These are phyloP conservation scores for Eucalyptus polyanthemos DNA, from an alignment of 345 rosid genomes.

Conservation along the genomic window DNA sequence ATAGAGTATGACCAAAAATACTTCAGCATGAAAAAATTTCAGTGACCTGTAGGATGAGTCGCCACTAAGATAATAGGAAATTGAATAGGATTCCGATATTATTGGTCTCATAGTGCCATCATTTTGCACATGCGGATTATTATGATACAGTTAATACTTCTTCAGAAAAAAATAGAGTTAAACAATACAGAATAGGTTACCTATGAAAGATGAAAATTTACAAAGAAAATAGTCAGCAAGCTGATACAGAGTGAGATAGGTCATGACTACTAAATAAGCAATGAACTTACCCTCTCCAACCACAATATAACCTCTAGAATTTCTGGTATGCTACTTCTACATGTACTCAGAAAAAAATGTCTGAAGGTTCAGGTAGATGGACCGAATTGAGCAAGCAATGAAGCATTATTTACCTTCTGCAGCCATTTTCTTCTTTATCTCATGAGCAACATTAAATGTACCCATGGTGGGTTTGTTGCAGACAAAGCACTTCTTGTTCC, in stretches of 20 bases:
- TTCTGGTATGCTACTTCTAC: background rate
- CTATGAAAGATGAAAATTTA: background rate
- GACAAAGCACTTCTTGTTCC: slow-evolving; percentile 84
- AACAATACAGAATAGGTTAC: background rate
- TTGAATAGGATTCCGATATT: background rate
- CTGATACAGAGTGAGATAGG: background rate
- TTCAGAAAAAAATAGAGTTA: background rate
- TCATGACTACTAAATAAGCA: background rate
- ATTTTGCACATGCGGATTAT: background rate
- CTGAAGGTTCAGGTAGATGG: background rate
- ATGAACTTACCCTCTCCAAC: background rate
- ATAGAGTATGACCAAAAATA: background rate
- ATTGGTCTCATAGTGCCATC: background rate
- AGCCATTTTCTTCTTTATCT: slow-evolving; percentile 47
- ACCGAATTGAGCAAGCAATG: background rate
- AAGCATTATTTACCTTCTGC: slow-evolving; percentile 14
- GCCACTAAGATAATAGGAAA: background rate
- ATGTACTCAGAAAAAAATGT: background rate
- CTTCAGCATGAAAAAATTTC: background rate
- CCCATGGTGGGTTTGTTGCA: slow-evolving; percentile 85
- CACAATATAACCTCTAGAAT: background rate
- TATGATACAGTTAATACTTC: background rate
- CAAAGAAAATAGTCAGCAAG: background rate
- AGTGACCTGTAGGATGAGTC: background rate
- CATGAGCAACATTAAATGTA: slow-evolving; percentile 70